Evolutionary conservation across 495 filamentous ascomycete genomes (phyloP), one percentile per base, ranked within the genome.

Genomic region (Mycothermus thermophilus): DNA sequence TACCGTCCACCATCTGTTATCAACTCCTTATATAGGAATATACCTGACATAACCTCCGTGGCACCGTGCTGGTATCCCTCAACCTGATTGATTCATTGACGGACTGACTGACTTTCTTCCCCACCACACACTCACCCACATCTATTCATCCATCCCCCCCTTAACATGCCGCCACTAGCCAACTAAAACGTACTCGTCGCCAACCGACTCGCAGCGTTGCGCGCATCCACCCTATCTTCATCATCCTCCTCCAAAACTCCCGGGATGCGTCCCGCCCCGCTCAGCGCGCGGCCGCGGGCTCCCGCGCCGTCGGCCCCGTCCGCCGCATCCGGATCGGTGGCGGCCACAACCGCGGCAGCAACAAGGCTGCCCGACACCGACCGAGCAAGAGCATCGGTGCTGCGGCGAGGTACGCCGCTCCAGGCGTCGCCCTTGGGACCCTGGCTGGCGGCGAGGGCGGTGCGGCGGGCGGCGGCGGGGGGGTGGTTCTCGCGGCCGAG

Each of bases 361-460:
- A 66, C 62, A 32, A 84, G 71, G 46, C 74, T 78, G 23, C 81
- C 80, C 47, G 77, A 83, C 42, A 85, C 69, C 77, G 82, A 42
- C 88, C 67, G 39, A 73, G 77, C 33, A 83, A n/a, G 54, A n/a
- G 71, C 78, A 48, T 86, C 83, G 23, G 70, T 82, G 16, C 70
- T 44, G 42, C 86, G 70, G 41, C 90, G 73, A 13, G 85, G 83
- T 20, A 94, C 83, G 21, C 92, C 92, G 48, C 84, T 93, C 90
- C 90, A 97, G 7, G 92, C 80, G 54, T 97, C 90, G 4, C 92
- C 90, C 59, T 86, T 85, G 10, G 90, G 87, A 2, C 92, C 92
- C 57, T 97, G 90, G 47, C 79, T 86, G 5, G 80, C 78, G 3
- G 79, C 75, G 27, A 93, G 52, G 50, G 81, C 94, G 14, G 80